Percentiles rank a stretch among this genome's conserved stretches.
phyloP scores from a whole-genome alignment of 148 eudicot species.

The Rhododendron mucronatum region DNA sequence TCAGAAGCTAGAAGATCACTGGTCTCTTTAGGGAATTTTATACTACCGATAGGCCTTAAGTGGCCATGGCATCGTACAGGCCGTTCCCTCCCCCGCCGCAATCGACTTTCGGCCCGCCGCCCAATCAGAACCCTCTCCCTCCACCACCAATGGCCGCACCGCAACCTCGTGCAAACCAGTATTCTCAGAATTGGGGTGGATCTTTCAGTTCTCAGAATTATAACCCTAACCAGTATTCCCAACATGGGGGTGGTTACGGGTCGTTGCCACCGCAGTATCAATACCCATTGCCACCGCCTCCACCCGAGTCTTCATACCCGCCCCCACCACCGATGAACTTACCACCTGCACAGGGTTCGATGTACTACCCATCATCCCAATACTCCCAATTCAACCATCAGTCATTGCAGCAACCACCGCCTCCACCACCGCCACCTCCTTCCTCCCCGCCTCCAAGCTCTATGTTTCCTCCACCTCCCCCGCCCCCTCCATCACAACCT shows the following conservation, averaged over 20 bases:
- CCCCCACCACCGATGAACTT: conserved; percentile 57
- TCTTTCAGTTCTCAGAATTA: conserved; percentile 38
- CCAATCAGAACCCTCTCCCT: conserved; percentile 41
- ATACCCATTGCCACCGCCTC: conserved; percentile 69
- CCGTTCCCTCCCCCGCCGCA: conserved; percentile 82
- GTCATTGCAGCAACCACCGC: conserved; percentile 45
- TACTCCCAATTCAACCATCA: conserved; percentile 70
- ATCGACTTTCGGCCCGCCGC: conserved; percentile 50
- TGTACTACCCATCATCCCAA: conserved; percentile 73
- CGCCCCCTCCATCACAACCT: conserved; percentile 46
- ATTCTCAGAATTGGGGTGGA: conserved; percentile 70
- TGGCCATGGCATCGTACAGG: conserved; percentile 75
- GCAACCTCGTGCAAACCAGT: conserved; percentile 47
- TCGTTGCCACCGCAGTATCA: conserved; percentile 41
- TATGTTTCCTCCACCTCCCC: conserved; percentile 54
- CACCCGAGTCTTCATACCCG: conserved; percentile 65
- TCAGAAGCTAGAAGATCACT: not conserved
- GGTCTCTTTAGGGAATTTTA: not conserved
- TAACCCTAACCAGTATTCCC: conserved; percentile 43
- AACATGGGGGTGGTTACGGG: conserved; percentile 38
- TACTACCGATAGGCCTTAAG: not conserved
- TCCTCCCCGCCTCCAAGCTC: conserved; percentile 68
- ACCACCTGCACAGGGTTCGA: conserved; percentile 34
- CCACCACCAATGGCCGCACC: conserved; percentile 41
- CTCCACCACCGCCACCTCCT: conserved; percentile 74